Evolutionary conservation across 495 filamentous ascomycete genomes (phyloP).

Genomic region (Immersiella caudata): DNA sequence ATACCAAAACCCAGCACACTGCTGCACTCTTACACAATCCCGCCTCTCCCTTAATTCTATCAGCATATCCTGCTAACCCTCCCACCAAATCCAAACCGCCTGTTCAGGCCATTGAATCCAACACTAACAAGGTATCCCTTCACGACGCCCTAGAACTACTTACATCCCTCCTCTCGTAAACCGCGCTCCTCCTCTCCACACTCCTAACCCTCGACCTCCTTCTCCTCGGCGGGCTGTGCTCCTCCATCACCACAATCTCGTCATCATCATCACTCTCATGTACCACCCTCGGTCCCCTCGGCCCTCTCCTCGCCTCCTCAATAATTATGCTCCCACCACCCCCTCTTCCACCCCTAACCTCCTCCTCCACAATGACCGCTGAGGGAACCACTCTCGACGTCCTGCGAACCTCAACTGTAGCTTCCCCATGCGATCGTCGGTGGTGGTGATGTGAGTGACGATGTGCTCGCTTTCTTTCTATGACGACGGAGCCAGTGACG

Average conservation of each 20-base stretch:
- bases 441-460: conserved; percentile 30
- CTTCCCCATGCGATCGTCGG: conserved; percentile 15
- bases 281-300: conserved; percentile 29
- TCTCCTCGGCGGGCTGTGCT: conserved; percentile 40
- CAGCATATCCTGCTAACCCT: no score
- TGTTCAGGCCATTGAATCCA: no score
- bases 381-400: conserved; percentile 25
- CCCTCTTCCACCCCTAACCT: conserved; percentile 14
- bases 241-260: conserved; percentile 54
- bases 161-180: conserved; percentile 40
- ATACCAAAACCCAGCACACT: no score
- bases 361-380: conserved; percentile 39
- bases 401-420: conserved; percentile 45
- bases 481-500: conserved; percentile 41
- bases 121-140: conserved; percentile 3
- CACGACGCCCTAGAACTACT: conserved; percentile 38
- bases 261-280: conserved; percentile 37
- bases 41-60: no score
- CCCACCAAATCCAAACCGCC: no score
- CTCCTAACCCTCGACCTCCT: conserved; percentile 39
- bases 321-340: conserved; percentile 43
- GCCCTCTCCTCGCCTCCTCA: conserved; percentile 35
- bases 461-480: conserved; percentile 30
- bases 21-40: no score
- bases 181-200: conserved; percentile 37